Evolutionary conservation across 2,329 filamentous ascomycete species (phyloP).

Genomic region (Monosporascus cannonballus): DNA sequence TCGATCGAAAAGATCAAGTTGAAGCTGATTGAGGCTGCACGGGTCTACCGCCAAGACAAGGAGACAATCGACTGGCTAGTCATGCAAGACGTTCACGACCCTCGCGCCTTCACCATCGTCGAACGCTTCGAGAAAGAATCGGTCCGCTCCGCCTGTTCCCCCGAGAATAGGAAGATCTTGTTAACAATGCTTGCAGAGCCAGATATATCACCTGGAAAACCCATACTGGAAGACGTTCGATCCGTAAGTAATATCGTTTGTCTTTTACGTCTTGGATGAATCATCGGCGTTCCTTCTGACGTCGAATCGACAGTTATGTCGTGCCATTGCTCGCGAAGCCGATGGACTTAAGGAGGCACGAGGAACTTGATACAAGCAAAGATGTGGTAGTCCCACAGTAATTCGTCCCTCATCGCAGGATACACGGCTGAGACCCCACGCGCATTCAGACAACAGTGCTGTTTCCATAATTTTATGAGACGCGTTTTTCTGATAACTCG

Average conservation of each 20-base stretch:
- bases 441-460: no score
- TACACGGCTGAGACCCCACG: no score
- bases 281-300: background rate
- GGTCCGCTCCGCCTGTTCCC: slow-evolving; percentile 31
- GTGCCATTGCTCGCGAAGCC: slow-evolving; percentile 59
- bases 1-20: slow-evolving; percentile 61
- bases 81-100: slow-evolving; percentile 67
- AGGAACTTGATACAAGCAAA: slow-evolving; percentile 46
- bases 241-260: slow-evolving; percentile 28
- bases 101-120: slow-evolving; percentile 67
- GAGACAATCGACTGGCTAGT: slow-evolving; percentile 70
- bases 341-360: slow-evolving; percentile 63
- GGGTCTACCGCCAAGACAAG: slow-evolving; percentile 65
- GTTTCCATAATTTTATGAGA: no score
- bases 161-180: background rate
- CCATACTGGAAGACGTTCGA: slow-evolving; percentile 74
- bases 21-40: slow-evolving; percentile 70
- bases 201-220: slow-evolving; percentile 60
- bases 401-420: no score
- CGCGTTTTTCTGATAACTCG: no score
- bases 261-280: background rate
- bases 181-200: slow-evolving; percentile 31
- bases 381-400: background rate
- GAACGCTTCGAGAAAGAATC: slow-evolving; percentile 65
- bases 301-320: slow-evolving; percentile 43